These are phyloP conservation scores for Phaeodactylum tricornutum DNA, from an alignment of 108 stramenopile genomes.

Conservation along the genomic window DNA sequence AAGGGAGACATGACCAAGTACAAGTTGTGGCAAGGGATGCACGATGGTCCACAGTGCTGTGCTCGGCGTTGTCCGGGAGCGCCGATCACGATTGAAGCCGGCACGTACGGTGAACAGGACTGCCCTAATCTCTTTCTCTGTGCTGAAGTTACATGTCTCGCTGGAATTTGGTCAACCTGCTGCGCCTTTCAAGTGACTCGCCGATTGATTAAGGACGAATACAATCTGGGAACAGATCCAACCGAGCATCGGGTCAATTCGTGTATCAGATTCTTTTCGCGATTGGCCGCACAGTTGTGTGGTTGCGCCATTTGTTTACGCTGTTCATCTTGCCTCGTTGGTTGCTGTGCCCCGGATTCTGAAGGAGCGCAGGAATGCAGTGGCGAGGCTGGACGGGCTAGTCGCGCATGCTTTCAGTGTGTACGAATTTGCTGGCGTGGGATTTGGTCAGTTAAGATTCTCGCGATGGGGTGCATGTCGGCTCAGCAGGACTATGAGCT, in stretches of 20 bases:
- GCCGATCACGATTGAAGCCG: slow-evolving; percentile 42
- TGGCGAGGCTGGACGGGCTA: slow-evolving; percentile 34
- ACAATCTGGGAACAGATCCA: slow-evolving; percentile 36
- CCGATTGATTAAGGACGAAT: slow-evolving; percentile 33
- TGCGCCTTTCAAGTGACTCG: slow-evolving; percentile 57
- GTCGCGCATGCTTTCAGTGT: slow-evolving; percentile 33
- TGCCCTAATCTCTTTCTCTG: slow-evolving; percentile 38
- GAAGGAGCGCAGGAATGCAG: slow-evolving; percentile 51
- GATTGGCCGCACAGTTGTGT: slow-evolving; percentile 18
- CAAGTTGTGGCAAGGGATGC: slow-evolving; percentile 47
- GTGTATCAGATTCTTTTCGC: slow-evolving; percentile 33
- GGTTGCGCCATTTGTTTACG: slow-evolving; percentile 20
- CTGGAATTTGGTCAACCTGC: slow-evolving; percentile 37
- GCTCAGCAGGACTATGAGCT: no score
- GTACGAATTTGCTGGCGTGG: slow-evolving; percentile 42
- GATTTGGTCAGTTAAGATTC: slow-evolving; percentile 32
- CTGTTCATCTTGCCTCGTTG: slow-evolving; percentile 19
- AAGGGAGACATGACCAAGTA: slow-evolving; percentile 54
- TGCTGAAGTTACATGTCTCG: slow-evolving; percentile 33
- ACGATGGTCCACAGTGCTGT: slow-evolving; percentile 37
- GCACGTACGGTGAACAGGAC: slow-evolving; percentile 46
- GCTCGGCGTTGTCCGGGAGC: slow-evolving; percentile 37
- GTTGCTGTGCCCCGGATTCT: slow-evolving; percentile 35
- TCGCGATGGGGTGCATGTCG: slow-evolving; percentile 44
- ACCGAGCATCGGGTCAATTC: slow-evolving; percentile 40